Evolutionary conservation across 441 rosid species (phyloP).

Genomic region (Metrosideros polymorpha): DNA sequence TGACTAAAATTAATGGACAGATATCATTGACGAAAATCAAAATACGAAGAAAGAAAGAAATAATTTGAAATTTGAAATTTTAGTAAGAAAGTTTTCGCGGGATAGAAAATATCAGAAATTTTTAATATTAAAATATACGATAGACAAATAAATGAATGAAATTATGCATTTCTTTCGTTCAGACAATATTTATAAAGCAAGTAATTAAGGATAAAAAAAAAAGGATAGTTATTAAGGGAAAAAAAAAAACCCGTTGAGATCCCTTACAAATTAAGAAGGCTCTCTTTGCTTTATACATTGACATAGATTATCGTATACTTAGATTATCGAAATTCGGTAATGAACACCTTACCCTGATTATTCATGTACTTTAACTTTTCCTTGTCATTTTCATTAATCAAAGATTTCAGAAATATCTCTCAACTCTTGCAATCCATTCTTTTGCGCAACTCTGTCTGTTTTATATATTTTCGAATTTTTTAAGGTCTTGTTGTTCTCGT

Average conservation of each 20-base stretch:
- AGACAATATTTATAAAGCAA: too few species aligned
- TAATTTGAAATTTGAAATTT: too few species aligned
- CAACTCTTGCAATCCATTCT: background rate
- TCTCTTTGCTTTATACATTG: background rate
- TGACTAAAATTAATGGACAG: too few species aligned
- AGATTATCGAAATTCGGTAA: background rate
- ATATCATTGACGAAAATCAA: too few species aligned
- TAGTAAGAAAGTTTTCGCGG: too few species aligned
- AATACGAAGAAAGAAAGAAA: too few species aligned
- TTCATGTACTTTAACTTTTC: background rate
- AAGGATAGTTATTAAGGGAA: background rate
- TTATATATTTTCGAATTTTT: background rate
- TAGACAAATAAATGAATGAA: background rate
- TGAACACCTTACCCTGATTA: background rate
- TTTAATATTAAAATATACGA: background rate
- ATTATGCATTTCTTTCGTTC: background rate
- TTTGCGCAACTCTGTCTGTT: background rate
- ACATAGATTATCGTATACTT: background rate
- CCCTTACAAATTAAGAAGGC: background rate
- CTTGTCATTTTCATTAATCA: background rate
- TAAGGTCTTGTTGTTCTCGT: background rate
- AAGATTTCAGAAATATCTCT: background rate
- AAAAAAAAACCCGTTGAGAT: background rate
- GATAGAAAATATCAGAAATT: too few species aligned
- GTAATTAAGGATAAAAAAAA: too few species aligned